Evolutionary conservation across 2,329 filamentous ascomycete species (phyloP).

Genomic region (Trichoderma breve): DNA sequence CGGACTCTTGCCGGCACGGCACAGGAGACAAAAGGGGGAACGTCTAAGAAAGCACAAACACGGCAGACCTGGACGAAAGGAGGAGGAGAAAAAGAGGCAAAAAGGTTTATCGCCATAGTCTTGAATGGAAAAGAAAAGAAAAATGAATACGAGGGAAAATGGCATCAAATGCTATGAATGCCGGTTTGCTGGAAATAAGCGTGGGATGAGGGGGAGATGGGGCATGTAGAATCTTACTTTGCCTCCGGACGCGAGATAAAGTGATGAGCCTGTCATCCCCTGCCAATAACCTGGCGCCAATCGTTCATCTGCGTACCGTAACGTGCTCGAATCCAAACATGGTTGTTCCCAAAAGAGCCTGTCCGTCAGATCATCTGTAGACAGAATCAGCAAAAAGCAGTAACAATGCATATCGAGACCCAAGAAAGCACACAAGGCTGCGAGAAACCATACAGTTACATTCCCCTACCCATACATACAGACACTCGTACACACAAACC

Average conservation of each 20-base stretch:
- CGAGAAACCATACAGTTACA: conserved; percentile 13
- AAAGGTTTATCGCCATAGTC: not conserved
- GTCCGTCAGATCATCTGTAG: not conserved
- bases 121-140: not conserved
- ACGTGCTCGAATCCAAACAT: not conserved
- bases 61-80: not conserved
- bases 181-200: not conserved
- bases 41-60: not conserved
- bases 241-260: not conserved
- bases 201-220: not conserved
- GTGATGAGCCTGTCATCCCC: conserved; percentile 2
- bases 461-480: conserved; percentile 15
- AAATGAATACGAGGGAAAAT: not conserved
- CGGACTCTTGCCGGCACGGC: not conserved
- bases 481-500: conserved; percentile 8
- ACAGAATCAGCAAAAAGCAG: not conserved
- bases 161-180: not conserved
- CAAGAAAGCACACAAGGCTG: not conserved
- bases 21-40: not conserved
- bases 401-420: not conserved
- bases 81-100: not conserved
- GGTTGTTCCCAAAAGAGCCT: not conserved
- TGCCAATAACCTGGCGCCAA: not conserved
- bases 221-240: not conserved
- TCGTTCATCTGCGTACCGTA: not conserved